Conservation (phyloP, 2,329 filamentous ascomycete species). For the Stemphylium lycopersici region DNA sequence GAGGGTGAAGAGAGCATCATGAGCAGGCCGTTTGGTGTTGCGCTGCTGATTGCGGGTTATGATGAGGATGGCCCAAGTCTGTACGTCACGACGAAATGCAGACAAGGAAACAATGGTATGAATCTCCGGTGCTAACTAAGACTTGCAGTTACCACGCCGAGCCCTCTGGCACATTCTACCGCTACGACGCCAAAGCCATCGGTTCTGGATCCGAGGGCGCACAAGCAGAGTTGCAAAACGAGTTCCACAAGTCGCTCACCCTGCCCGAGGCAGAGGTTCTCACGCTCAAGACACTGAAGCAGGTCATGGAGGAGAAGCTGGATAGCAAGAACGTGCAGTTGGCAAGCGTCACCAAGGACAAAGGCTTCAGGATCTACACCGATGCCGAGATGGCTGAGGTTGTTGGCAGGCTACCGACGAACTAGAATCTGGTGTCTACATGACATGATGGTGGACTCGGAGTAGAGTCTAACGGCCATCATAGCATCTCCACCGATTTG, state of each 20-base stretch:
- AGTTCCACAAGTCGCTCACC: constrained; percentile 97
- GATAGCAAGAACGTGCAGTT: constrained; percentile 98
- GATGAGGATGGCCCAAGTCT: constrained; percentile 96
- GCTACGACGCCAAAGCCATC: constrained; percentile 98
- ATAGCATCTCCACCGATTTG: constrained; percentile 20
- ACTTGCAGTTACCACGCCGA: constrained; percentile 83
- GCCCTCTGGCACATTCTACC: constrained; percentile 97
- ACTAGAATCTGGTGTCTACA: constrained; percentile 38
- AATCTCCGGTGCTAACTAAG: background rate
- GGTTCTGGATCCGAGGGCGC: constrained; percentile 96
- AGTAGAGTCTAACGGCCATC: constrained; percentile 2
- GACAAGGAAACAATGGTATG: too few relatives aligned
- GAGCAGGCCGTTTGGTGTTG: constrained; percentile 95
- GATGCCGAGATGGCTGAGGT: constrained; percentile 97
- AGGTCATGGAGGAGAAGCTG: constrained; percentile 99
- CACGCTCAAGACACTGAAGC: constrained; percentile 96
- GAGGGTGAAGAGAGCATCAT: constrained; percentile 99
- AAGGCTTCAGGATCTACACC: constrained; percentile 97
- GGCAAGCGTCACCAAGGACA: constrained; percentile 96
- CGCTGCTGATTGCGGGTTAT: constrained; percentile 92
- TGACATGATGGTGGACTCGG: constrained; percentile 3
- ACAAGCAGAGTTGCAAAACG: constrained; percentile 96
- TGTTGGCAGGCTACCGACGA: constrained; percentile 74
- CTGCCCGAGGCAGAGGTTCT: constrained; percentile 92
- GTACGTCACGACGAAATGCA: constrained; percentile 50